Evolutionary conservation across 306 rosid genomes (phyloP).

Genomic region (Prunus padus): DNA sequence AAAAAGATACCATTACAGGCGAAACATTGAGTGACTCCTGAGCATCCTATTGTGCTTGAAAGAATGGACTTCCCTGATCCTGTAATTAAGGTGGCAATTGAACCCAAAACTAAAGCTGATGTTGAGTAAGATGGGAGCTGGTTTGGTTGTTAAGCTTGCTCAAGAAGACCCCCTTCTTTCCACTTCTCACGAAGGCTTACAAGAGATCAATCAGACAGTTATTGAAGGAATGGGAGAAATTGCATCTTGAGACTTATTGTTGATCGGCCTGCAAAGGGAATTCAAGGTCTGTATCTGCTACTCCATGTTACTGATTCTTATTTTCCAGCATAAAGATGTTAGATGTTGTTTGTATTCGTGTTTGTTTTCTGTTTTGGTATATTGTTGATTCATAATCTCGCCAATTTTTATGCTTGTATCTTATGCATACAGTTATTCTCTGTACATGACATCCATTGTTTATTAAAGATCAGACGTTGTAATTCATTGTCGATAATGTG

Average conservation of each 20-base stretch:
- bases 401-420: not conserved
- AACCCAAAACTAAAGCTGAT: slow-evolving; percentile 98
- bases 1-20: slow-evolving; percentile 89
- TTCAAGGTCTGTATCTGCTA: slow-evolving; percentile 58
- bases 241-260: slow-evolving; percentile 98
- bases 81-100: slow-evolving; percentile 96
- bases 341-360: not conserved
- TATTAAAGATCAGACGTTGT: no score
- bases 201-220: slow-evolving; percentile 92
- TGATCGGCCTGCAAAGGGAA: slow-evolving; percentile 93
- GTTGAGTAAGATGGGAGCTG: slow-evolving; percentile 88
- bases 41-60: slow-evolving; percentile 75
- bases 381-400: not conserved
- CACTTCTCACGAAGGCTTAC: slow-evolving; percentile 97
- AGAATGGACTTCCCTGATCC: slow-evolving; percentile 99
- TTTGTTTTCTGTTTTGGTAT: not conserved
- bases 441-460: no score
- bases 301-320: slow-evolving; percentile 6
- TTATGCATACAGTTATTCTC: not conserved
- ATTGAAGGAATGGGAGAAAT: slow-evolving; percentile 99
- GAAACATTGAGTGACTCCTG: slow-evolving; percentile 87
- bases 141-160: slow-evolving; percentile 89
- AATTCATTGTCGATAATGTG: no score
- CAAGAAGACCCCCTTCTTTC: slow-evolving; percentile 99
- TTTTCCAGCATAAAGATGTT: not conserved